Conservation (phyloP, 352 stramenopile species). For the Globisporangium nagaii region DNA sequence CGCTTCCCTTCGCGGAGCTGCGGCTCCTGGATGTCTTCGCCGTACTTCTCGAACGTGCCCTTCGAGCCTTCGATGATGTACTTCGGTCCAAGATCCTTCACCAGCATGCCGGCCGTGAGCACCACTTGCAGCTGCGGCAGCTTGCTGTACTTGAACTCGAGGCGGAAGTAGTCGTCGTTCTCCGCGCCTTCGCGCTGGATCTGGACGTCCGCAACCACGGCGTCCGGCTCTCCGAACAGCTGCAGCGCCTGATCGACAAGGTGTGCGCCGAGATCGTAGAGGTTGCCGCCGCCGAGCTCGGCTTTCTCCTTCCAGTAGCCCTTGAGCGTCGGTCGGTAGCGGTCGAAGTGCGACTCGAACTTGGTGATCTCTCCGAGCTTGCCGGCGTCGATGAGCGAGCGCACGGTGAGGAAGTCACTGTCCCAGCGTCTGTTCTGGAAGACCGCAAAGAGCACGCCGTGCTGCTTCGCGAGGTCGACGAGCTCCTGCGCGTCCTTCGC, state of each 20-base stretch:
- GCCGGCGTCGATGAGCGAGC: slow-evolving; percentile 33
- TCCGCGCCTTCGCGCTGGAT: slow-evolving; percentile 59
- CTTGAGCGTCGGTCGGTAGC: slow-evolving; percentile 64
- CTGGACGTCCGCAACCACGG: slow-evolving; percentile 53
- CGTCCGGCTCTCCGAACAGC: slow-evolving; percentile 51
- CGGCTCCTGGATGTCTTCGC: slow-evolving; percentile 60
- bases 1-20: slow-evolving; percentile 46
- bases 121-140: slow-evolving; percentile 48
- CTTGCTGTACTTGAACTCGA: slow-evolving; percentile 55
- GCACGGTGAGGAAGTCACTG: slow-evolving; percentile 68
- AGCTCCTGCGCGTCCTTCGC: slow-evolving; percentile 47
- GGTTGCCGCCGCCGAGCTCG: slow-evolving; percentile 42
- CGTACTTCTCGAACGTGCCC: slow-evolving; percentile 54
- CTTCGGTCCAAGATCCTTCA: slow-evolving; percentile 54
- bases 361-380: slow-evolving; percentile 45
- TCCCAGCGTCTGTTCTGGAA: slow-evolving; percentile 80
- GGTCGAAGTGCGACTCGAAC: slow-evolving; percentile 64
- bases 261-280: slow-evolving; percentile 71
- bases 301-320: slow-evolving; percentile 77
- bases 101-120: slow-evolving; percentile 58
- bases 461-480: slow-evolving; percentile 29
- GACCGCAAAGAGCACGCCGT: slow-evolving; percentile 61
- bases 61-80: slow-evolving; percentile 58
- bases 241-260: slow-evolving; percentile 62
- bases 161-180: slow-evolving; percentile 73